Evolutionary conservation across 305 asterid genomes (phyloP).

Genomic region (Fraxinus latifolia): DNA sequence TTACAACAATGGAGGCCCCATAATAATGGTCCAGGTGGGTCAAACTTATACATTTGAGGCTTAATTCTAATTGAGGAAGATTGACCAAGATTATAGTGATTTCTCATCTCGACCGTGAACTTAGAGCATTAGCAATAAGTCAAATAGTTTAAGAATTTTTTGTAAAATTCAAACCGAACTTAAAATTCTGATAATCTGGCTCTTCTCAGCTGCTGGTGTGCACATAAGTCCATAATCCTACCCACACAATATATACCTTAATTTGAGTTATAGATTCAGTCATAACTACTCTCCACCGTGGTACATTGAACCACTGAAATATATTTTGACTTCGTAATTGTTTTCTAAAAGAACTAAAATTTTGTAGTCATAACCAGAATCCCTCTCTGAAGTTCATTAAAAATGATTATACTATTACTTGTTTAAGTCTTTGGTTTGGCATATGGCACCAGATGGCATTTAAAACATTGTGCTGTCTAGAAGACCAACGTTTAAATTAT

Average conservation of each 20-base stretch:
- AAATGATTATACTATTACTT: background rate
- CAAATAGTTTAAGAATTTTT: background rate
- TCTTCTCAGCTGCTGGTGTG: conserved; percentile 1
- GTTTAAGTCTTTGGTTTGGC: background rate
- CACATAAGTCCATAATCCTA: background rate
- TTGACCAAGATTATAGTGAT: background rate
- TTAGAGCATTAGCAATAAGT: background rate
- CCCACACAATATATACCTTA: background rate
- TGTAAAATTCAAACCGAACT: background rate
- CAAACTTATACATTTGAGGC: conserved; percentile 9
- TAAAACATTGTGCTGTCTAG: background rate
- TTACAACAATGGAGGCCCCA: conserved; percentile 80
- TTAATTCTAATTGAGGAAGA: conserved; percentile 16
- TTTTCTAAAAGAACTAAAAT: background rate
- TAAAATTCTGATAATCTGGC: background rate
- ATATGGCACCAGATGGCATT: background rate
- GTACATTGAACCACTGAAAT: background rate
- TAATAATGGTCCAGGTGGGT: conserved; percentile 82
- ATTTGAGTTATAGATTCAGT: background rate
- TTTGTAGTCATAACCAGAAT: background rate
- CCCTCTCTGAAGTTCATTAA: background rate
- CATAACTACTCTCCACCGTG: background rate
- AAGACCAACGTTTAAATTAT: background rate
- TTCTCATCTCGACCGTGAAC: background rate
- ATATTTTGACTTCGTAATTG: background rate